Evolutionary conservation across 2,329 filamentous ascomycete species (phyloP).

Genomic region (Botryotinia globosa): DNA sequence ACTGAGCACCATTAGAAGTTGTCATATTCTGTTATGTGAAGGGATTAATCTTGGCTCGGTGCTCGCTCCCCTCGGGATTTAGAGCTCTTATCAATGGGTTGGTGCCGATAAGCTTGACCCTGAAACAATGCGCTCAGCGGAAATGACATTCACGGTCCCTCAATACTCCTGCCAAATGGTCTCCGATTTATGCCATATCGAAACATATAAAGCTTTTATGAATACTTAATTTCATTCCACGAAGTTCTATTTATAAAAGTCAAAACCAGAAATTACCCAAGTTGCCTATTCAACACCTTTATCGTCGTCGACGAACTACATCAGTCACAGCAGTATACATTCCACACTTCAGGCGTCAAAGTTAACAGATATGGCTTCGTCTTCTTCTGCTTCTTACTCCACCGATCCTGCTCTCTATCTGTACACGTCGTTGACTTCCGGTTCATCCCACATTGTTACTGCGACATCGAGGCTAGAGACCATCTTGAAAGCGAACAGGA

Average conservation of each 20-base stretch:
- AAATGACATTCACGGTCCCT: constrained; percentile 8
- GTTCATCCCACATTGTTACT: constrained; percentile 93
- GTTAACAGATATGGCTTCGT: constrained; percentile 35
- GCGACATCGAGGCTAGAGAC: constrained; percentile 94
- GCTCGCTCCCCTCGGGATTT: not conserved
- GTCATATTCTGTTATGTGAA: constrained; percentile 7
- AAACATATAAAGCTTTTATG: constrained; percentile 5
- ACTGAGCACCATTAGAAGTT: constrained; percentile 27
- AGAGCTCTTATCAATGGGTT: constrained; percentile 6
- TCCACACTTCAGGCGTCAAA: not conserved
- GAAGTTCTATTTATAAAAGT: not conserved
- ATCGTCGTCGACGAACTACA: not conserved
- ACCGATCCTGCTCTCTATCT: constrained; percentile 79
- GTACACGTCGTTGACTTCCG: constrained; percentile 92
- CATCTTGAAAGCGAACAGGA: constrained; percentile 89
- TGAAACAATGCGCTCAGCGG: constrained; percentile 10
- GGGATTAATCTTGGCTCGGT: not conserved
- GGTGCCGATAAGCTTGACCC: constrained; percentile 15
- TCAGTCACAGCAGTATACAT: not conserved
- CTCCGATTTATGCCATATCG: not conserved
- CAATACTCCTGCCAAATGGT: not conserved
- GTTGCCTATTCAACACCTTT: not conserved
- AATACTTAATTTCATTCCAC: not conserved
- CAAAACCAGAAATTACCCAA: not conserved
- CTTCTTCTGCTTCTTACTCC: constrained; percentile 36